Evolutionary conservation across 1,139 yeast species (phyloP).

Genomic region (Pichia sp.): DNA sequence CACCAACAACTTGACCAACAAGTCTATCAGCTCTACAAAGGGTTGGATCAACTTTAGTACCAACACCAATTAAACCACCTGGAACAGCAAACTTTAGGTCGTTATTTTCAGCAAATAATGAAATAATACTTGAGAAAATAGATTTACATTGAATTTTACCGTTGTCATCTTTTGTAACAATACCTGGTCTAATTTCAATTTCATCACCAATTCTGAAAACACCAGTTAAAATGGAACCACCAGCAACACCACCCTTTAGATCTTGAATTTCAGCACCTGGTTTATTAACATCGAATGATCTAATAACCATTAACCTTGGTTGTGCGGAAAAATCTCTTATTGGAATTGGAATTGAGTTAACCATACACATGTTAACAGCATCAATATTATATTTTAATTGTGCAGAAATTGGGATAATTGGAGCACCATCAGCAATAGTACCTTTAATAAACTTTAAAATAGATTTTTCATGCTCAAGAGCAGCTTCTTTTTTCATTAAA

Average conservation of each 20-base stretch:
- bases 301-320: constrained; percentile 92
- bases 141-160: constrained; percentile 95
- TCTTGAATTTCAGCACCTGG: constrained; percentile 98
- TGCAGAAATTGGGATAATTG: constrained; percentile 97
- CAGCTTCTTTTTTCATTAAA: constrained; percentile 95
- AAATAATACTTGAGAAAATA: constrained; percentile 86
- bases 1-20: constrained; percentile 98
- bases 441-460: constrained; percentile 91
- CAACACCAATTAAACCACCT: constrained; percentile 99
- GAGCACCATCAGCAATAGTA: constrained; percentile 98
- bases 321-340: constrained; percentile 88
- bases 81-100: constrained; percentile 98
- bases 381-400: constrained; percentile 97
- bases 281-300: constrained; percentile 97
- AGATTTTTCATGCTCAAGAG: constrained; percentile 90
- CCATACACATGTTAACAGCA: constrained; percentile 96
- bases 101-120: constrained; percentile 95
- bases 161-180: constrained; percentile 83
- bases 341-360: constrained; percentile 93
- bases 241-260: constrained; percentile 99
- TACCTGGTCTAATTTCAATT: constrained; percentile 98
- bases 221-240: constrained; percentile 96
- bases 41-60: constrained; percentile 98
- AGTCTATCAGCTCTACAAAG: constrained; percentile 98
- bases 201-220: constrained; percentile 96